Conservation (phyloP, 768 basidiomycete genomes). For the Phylloporus sp. region DNA sequence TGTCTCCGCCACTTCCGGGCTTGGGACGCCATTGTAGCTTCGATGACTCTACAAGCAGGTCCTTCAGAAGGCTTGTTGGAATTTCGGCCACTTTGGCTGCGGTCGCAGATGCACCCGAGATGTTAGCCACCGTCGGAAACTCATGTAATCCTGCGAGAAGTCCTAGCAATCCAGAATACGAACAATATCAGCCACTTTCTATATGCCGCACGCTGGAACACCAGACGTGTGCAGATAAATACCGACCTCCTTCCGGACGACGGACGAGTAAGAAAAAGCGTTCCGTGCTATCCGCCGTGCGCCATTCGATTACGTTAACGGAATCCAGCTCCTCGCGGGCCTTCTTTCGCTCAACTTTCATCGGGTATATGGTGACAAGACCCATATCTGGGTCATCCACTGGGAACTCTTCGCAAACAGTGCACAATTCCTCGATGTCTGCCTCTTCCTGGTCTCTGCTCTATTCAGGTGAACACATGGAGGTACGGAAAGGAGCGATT, state of each 20-base stretch:
- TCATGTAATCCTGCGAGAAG: slow-evolving; percentile 88
- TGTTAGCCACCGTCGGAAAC: slow-evolving; percentile 67
- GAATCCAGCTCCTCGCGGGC: slow-evolving; percentile 80
- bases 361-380: slow-evolving; percentile 75
- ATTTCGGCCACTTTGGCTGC: slow-evolving; percentile 31
- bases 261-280: slow-evolving; percentile 75
- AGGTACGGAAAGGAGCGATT: not conserved
- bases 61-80: slow-evolving; percentile 36
- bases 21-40: not conserved
- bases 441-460: slow-evolving; percentile 14
- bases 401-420: slow-evolving; percentile 59
- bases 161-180: slow-evolving; percentile 42
- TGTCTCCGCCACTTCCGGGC: not conserved
- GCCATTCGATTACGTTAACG: slow-evolving; percentile 87
- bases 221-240: not conserved
- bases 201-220: not conserved
- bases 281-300: slow-evolving; percentile 31
- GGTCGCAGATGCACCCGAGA: slow-evolving; percentile 40
- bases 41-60: slow-evolving; percentile 36
- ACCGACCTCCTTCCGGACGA: slow-evolving; percentile 77
- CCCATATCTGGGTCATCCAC: slow-evolving; percentile 12
- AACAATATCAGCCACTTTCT: not conserved
- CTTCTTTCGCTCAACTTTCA: slow-evolving; percentile 81
- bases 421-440: slow-evolving; percentile 80
- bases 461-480: not conserved